These are phyloP conservation scores for Lanzia echinophila DNA, from an alignment of 2,329 filamentous ascomycete genomes.

Conservation along the genomic window DNA sequence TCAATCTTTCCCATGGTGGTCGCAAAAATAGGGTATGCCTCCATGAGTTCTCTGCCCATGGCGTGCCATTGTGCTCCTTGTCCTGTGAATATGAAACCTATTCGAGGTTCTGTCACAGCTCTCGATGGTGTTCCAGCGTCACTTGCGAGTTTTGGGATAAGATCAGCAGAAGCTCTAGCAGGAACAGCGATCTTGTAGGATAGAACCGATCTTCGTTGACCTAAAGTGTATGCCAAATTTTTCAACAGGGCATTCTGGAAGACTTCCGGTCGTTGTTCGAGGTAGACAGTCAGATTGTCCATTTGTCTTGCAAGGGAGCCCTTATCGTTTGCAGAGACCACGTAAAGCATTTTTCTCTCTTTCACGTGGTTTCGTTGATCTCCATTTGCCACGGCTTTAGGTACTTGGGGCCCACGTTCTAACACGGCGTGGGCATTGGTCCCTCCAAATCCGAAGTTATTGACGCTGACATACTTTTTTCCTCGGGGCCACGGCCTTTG, in stretches of 20 bases:
- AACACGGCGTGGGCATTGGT: conserved; percentile 35
- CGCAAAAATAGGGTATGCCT: conserved; percentile 32
- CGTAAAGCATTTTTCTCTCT: conserved; percentile 17
- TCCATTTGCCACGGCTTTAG: neutral
- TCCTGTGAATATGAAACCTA: conserved; percentile 27
- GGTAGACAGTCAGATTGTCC: conserved; percentile 16
- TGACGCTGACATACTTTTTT: conserved; percentile 42
- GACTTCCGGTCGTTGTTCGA: conserved; percentile 22
- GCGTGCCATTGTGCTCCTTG: conserved; percentile 27
- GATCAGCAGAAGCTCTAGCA: conserved; percentile 15
- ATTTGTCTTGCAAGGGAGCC: conserved; percentile 15
- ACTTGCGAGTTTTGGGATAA: conserved; percentile 37
- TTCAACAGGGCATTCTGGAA: conserved; percentile 20
- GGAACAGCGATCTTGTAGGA: conserved; percentile 21
- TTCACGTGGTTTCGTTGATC: neutral
- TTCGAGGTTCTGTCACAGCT: conserved; percentile 14
- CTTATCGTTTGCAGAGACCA: conserved; percentile 23
- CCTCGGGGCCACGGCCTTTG: conserved; percentile 22
- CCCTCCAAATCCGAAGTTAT: conserved; percentile 31
- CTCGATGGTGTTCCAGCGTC: conserved; percentile 19
- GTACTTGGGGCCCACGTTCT: conserved; percentile 24
- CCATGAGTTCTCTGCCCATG: conserved; percentile 27
- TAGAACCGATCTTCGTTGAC: conserved; percentile 22
- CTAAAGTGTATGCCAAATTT: conserved; percentile 26
- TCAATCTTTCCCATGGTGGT: conserved; percentile 30